Conservation (phyloP, 2,329 filamentous ascomycete genomes). For the Coleophoma crateriformis region DNA sequence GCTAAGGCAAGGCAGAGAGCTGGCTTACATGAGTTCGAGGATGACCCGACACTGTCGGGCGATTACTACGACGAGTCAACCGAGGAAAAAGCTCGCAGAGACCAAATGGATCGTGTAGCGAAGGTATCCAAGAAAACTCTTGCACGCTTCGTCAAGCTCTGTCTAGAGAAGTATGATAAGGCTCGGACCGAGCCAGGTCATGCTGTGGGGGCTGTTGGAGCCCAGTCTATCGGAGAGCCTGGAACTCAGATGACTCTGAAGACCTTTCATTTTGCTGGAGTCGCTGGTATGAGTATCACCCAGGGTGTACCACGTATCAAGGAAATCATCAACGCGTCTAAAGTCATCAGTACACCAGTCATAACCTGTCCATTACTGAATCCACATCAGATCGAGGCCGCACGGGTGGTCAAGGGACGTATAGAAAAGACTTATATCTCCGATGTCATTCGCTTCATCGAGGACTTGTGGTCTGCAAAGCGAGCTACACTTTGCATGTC, state of each 20-base stretch:
- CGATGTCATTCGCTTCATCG: slow-evolving; percentile 74
- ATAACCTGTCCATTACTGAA: slow-evolving; percentile 83
- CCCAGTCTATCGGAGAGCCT: slow-evolving; percentile 96
- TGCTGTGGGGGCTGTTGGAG: slow-evolving; percentile 91
- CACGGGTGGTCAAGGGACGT: slow-evolving; percentile 84
- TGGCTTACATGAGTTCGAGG: slow-evolving; percentile 40
- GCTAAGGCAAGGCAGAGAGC: slow-evolving; percentile 44
- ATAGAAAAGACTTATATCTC: slow-evolving; percentile 92
- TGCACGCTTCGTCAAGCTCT: slow-evolving; percentile 70
- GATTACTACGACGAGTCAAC: slow-evolving; percentile 22
- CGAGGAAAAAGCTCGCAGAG: slow-evolving; percentile 21
- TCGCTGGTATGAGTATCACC: slow-evolving; percentile 98
- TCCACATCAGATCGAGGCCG: slow-evolving; percentile 67
- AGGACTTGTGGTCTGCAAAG: slow-evolving; percentile 80
- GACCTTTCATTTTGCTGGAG: slow-evolving; percentile 99
- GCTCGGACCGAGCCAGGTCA: slow-evolving; percentile 92
- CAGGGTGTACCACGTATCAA: slow-evolving; percentile 99
- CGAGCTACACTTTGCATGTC: slow-evolving; percentile 74
- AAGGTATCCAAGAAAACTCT: slow-evolving; percentile 78
- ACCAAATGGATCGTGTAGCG: slow-evolving; percentile 61
- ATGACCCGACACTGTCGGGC: slow-evolving; percentile 25
- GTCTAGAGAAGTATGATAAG: slow-evolving; percentile 83
- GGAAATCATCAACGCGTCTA: slow-evolving; percentile 99
- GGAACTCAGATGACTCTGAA: slow-evolving; percentile 99
- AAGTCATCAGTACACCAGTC: slow-evolving; percentile 87